phyloP scores from a whole-genome alignment of 2,329 filamentous ascomycete species.

The Xylariaceae sp. region DNA sequence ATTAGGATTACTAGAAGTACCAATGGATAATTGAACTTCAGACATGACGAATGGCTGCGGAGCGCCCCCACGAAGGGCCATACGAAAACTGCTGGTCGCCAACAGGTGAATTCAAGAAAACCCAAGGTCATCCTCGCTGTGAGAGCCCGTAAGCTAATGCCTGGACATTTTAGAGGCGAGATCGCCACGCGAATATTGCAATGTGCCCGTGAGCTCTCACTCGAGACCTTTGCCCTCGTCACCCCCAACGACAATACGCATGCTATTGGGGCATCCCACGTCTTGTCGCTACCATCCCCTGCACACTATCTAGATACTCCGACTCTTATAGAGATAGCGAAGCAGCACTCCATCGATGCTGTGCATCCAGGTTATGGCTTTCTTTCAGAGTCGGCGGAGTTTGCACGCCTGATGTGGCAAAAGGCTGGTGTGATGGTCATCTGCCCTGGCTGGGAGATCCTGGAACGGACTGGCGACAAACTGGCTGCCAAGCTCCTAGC shows the following conservation, averaged over 20 bases:
- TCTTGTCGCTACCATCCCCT: conserved; percentile 5
- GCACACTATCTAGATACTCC: conserved; percentile 6
- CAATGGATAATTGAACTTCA: too few species aligned
- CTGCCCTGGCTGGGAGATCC: conserved; percentile 49
- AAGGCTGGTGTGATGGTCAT: conserved; percentile 53
- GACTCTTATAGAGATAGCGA: conserved; percentile 22
- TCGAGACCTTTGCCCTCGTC: conserved; percentile 9
- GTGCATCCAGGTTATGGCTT: conserved; percentile 65
- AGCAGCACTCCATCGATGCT: conserved; percentile 32
- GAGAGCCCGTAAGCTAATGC: not conserved
- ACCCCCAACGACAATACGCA: conserved; percentile 8
- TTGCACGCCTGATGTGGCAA: conserved; percentile 41
- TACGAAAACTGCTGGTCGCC: conserved; percentile 10
- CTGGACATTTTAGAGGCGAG: conserved; percentile 6
- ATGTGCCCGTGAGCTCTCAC: conserved; percentile 11
- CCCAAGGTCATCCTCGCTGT: not conserved
- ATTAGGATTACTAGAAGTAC: too few species aligned
- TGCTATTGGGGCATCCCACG: conserved; percentile 6
- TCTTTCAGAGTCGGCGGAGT: conserved; percentile 57
- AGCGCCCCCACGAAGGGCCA: conserved; percentile 5
- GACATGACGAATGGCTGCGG: too few species aligned
- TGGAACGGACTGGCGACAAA: conserved; percentile 36
- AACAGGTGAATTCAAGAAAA: conserved; percentile 7
- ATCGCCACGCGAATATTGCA: conserved; percentile 12
- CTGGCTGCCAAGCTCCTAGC: conserved; percentile 25